Conservation (phyloP, 2,329 filamentous ascomycete species). For the Rosellinia necatrix region DNA sequence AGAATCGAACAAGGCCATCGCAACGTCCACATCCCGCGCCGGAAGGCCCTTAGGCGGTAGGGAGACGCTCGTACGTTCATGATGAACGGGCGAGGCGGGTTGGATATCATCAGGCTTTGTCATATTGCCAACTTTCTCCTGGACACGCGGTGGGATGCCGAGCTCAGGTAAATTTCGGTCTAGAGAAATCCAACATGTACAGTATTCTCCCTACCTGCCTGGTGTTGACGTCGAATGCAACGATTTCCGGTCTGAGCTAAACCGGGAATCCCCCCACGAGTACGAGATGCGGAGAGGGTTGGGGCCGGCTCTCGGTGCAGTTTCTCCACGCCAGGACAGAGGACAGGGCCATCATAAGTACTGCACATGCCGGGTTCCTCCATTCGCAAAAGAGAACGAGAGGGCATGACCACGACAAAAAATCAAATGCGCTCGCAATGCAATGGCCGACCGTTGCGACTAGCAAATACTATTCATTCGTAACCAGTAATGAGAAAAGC, state of each 20-base stretch:
- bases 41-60: constrained; percentile 6
- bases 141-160: not conserved
- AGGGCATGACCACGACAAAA: too few relatives aligned
- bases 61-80: constrained; percentile 14
- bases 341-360: not conserved
- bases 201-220: too few relatives aligned
- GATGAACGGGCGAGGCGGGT: constrained; percentile 6
- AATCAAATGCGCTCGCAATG: too few relatives aligned
- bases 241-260: not conserved
- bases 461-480: too few relatives aligned
- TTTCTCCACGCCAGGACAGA: not conserved
- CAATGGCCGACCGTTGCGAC: too few relatives aligned
- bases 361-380: too few relatives aligned
- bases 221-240: too few relatives aligned
- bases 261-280: not conserved
- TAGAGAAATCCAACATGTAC: not conserved
- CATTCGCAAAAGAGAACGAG: too few relatives aligned
- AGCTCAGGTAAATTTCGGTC: not conserved
- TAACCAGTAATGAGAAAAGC: too few relatives aligned
- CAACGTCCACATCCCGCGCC: constrained; percentile 30
- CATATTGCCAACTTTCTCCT: not conserved
- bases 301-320: not conserved
- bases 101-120: constrained; percentile 20
- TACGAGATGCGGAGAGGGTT: constrained; percentile 3
- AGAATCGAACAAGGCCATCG: constrained; percentile 33